A percentile compares a stretch with the other conserved stretches of the same genome.
Conservation (phyloP, 2,329 filamentous ascomycete species). For the Harringtonia lauricola region DNA sequence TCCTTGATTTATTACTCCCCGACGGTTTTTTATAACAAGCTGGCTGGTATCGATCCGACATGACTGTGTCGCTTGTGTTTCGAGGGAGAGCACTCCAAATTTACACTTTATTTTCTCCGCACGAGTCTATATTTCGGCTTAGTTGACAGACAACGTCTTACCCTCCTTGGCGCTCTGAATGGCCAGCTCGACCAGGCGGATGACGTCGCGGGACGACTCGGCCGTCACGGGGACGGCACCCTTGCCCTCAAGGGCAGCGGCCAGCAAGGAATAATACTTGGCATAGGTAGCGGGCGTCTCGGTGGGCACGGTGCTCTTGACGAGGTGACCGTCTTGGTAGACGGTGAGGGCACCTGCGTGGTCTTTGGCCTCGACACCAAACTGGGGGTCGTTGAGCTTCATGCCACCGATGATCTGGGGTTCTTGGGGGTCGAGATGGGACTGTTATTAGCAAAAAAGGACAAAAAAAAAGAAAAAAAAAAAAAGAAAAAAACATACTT, state of each 20-base stretch:
- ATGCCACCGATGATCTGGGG: constrained; percentile 57
- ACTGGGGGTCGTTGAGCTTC: constrained; percentile 48
- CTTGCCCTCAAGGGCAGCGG: constrained; percentile 33
- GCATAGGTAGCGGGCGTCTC: constrained; percentile 56
- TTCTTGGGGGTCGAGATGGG: constrained; percentile 68
- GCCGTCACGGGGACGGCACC: constrained; percentile 42
- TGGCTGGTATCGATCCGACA: too few species aligned
- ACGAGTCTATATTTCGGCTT: too few species aligned
- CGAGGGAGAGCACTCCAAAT: too few species aligned
- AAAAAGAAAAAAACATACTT: neutral
- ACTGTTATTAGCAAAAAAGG: too few species aligned
- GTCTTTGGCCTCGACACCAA: constrained; percentile 51
- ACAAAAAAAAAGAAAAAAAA: neutral
- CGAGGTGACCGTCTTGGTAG: constrained; percentile 37
- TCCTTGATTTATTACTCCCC: too few species aligned
- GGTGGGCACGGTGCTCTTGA: constrained; percentile 41
- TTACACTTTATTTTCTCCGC: too few species aligned
- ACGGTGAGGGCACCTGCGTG: constrained; percentile 18
- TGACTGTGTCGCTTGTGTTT: too few species aligned
- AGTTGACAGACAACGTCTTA: neutral
- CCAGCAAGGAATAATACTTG: constrained; percentile 51
- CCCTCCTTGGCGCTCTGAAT: constrained; percentile 4
- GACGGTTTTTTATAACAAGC: too few species aligned
- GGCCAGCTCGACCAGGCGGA: constrained; percentile 35
- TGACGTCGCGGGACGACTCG: constrained; percentile 39